phyloP scores from a whole-genome alignment of 2,329 filamentous ascomycete genomes.

The Nemania sp. region DNA sequence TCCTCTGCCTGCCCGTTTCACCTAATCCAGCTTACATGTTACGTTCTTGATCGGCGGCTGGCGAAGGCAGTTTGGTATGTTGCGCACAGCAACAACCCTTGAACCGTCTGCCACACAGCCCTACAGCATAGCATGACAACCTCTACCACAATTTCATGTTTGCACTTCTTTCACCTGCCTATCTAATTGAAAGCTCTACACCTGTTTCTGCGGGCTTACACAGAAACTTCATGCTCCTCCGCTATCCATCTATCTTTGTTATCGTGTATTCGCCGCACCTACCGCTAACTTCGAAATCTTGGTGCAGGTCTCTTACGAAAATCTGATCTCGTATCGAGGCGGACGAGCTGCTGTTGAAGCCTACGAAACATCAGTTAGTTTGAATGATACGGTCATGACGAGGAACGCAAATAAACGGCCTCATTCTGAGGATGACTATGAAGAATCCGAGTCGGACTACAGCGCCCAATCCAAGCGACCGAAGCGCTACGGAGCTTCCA shows the following conservation, averaged over 20 bases:
- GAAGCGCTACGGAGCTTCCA: slow-evolving; percentile 4
- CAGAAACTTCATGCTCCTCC: not conserved
- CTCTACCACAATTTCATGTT: no score
- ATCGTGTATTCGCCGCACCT: not conserved
- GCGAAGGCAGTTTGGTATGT: slow-evolving; percentile 29
- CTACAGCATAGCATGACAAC: not conserved
- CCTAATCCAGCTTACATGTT: not conserved
- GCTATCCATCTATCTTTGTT: not conserved
- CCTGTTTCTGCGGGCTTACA: no score
- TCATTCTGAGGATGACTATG: slow-evolving; percentile 32
- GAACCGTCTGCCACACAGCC: not conserved
- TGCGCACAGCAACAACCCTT: not conserved
- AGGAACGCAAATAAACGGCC: slow-evolving; percentile 18
- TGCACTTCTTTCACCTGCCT: no score
- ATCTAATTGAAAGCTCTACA: no score
- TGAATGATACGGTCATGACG: slow-evolving; percentile 11
- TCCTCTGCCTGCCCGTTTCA: not conserved
- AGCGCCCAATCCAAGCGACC: slow-evolving; percentile 16
- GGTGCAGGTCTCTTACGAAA: slow-evolving; percentile 37
- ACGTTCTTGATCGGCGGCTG: not conserved
- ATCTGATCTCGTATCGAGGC: slow-evolving; percentile 33
- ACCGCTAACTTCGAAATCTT: slow-evolving; percentile 6
- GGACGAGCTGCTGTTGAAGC: slow-evolving; percentile 29
- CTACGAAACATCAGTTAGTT: slow-evolving; percentile 27
- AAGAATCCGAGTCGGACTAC: slow-evolving; percentile 29